These are phyloP conservation scores for Mucuna pruriens DNA, from an alignment of 306 rosid genomes.

Conservation along the genomic window DNA sequence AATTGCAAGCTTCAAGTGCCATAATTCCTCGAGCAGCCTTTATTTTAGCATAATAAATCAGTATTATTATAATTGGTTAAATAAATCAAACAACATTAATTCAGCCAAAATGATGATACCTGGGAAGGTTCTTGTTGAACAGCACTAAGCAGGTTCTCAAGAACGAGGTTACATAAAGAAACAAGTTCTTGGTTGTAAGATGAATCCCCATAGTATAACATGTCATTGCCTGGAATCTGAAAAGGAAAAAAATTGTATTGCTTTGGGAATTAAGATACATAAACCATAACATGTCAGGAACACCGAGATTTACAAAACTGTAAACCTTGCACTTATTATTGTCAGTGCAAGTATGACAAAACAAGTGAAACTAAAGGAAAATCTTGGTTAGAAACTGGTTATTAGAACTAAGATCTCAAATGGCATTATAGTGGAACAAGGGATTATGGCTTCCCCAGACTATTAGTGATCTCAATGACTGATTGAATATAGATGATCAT, in stretches of 20 bases:
- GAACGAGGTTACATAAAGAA: constrained; percentile 67
- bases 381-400: not conserved
- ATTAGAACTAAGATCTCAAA: not conserved
- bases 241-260: constrained; percentile 8
- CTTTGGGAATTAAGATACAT: constrained; percentile 22
- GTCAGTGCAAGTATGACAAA: not conserved
- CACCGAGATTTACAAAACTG: constrained; percentile 16
- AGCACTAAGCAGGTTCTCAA: constrained; percentile 64
- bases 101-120: constrained; percentile 53
- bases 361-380: constrained; percentile 2
- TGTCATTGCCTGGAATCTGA: constrained; percentile 72
- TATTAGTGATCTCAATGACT: not conserved
- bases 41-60: constrained; percentile 45
- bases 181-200: constrained; percentile 68
- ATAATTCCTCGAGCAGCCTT: constrained; percentile 77
- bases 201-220: constrained; percentile 65
- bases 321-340: constrained; percentile 7
- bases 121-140: constrained; percentile 73
- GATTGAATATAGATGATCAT: not conserved
- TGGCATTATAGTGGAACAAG: not conserved
- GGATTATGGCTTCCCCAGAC: not conserved
- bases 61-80: constrained; percentile 37
- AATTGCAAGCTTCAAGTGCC: constrained; percentile 98
- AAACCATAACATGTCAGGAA: constrained; percentile 10
- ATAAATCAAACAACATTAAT: constrained; percentile 19